A percentile compares a stretch with the other conserved stretches of the same genome.
phyloP scores from a whole-genome alignment of 116 monocot species.

The Trichopus zeylanicus region DNA sequence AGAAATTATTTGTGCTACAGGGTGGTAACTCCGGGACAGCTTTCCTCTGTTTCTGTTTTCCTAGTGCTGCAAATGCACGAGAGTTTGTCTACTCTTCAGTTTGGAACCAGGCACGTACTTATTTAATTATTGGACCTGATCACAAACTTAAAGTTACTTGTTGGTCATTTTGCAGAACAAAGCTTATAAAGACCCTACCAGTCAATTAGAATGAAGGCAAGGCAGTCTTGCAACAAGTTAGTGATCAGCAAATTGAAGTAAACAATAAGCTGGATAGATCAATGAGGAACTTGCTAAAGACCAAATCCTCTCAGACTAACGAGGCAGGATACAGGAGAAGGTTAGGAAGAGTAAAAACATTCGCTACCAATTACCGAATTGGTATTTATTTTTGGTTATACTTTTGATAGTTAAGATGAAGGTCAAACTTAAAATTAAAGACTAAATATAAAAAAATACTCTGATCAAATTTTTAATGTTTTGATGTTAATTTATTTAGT shows the following conservation, averaged over 20 bases:
- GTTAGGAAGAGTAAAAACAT: not conserved
- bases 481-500: no score
- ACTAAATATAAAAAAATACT: no score
- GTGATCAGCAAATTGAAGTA: conserved; percentile 2
- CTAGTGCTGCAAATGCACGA: conserved; percentile 59
- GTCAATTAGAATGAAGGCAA: conserved; percentile 3
- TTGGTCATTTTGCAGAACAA: conserved; percentile 40
- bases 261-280: conserved; percentile 25
- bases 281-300: conserved; percentile 1
- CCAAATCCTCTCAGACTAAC: not conserved
- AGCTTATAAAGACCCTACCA: conserved; percentile 51
- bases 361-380: not conserved
- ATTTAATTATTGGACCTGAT: conserved; percentile 10
- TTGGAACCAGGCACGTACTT: conserved; percentile 62
- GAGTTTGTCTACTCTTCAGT: conserved; percentile 74
- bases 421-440: no score
- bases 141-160: not conserved
- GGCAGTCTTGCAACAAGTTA: not conserved
- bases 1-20: conserved; percentile 20
- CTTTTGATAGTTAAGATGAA: no score
- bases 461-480: no score
- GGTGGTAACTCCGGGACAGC: conserved; percentile 77
- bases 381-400: no score
- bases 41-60: conserved; percentile 80
- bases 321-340: not conserved